phyloP scores from a whole-genome alignment of 1,284 basidiomycete species.

The Phenoliferia sp. region DNA sequence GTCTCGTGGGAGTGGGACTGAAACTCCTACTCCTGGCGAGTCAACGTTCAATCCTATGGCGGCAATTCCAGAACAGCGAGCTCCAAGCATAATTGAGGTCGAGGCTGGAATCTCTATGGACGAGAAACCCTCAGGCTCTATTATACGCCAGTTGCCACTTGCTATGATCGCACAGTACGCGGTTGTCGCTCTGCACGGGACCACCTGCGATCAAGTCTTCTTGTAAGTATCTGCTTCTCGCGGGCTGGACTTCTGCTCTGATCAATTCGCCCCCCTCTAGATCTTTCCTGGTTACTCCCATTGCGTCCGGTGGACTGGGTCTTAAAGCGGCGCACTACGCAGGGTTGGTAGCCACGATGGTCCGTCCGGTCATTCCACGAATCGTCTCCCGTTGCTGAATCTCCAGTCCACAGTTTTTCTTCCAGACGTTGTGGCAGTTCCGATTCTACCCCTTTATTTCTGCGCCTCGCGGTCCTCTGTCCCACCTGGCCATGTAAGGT shows the following conservation, averaged over 20 bases:
- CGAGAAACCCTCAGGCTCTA: constrained; percentile 2
- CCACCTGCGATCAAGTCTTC: constrained; percentile 35
- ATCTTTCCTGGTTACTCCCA: constrained; percentile 27
- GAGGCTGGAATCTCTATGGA: constrained; percentile 15
- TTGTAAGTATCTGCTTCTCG: neutral
- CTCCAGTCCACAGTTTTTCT: constrained; percentile 33
- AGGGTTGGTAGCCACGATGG: constrained; percentile 19
- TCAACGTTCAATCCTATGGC: constrained; percentile 93
- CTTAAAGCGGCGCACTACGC: constrained; percentile 29
- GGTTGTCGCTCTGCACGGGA: constrained; percentile 33
- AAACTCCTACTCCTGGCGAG: constrained; percentile 90
- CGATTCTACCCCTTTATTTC: constrained; percentile 35
- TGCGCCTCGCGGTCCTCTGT: constrained; percentile 32
- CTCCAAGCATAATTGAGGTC: constrained; percentile 25
- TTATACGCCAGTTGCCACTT: constrained; percentile 33
- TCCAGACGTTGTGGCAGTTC: constrained; percentile 36
- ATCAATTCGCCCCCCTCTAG: neutral
- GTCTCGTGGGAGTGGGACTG: constrained; percentile 49
- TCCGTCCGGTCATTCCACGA: neutral
- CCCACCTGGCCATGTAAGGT: constrained; percentile 33
- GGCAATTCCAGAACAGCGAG: constrained; percentile 26
- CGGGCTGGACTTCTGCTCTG: neutral
- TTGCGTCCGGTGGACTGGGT: constrained; percentile 20
- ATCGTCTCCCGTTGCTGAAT: neutral
- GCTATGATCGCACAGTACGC: constrained; percentile 32